These are phyloP conservation scores for Kluyveromyces nonfermentans DNA, from an alignment of 805 yeast genomes.

Conservation along the genomic window DNA sequence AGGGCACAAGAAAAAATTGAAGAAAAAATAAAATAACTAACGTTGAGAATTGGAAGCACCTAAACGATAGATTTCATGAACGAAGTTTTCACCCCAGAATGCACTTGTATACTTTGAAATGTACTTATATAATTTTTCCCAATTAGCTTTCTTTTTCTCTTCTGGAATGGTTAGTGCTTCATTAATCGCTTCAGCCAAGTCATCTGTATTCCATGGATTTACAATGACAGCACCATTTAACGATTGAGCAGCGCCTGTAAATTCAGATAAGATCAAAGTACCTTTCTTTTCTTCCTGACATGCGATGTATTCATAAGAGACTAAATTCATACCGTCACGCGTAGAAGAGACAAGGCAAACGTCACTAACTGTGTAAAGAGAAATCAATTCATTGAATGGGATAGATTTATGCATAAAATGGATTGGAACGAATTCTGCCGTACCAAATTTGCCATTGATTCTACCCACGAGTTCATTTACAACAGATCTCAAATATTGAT, in stretches of 20 bases:
- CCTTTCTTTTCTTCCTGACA: conserved; percentile 87
- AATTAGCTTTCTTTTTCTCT: conserved; percentile 72
- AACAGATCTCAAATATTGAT: conserved; percentile 83
- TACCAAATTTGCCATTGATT: conserved; percentile 92
- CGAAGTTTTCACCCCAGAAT: conserved; percentile 96
- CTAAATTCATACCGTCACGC: conserved; percentile 97
- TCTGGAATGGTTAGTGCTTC: conserved; percentile 80
- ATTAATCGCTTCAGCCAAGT: conserved; percentile 72
- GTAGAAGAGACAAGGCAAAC: conserved; percentile 91
- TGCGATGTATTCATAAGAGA: conserved; percentile 92
- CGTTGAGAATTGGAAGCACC: conserved; percentile 8
- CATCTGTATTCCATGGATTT: conserved; percentile 98
- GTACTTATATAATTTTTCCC: conserved; percentile 74
- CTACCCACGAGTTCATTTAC: conserved; percentile 96
- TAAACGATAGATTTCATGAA: conserved; percentile 60
- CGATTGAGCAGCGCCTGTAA: conserved; percentile 99
- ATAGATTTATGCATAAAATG: conserved; percentile 92
- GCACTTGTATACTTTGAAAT: conserved; percentile 90
- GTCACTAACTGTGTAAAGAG: conserved; percentile 77
- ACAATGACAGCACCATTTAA: conserved; percentile 88
- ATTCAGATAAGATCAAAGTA: conserved; percentile 79
- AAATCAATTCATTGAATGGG: conserved; percentile 83
- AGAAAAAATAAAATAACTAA: neutral
- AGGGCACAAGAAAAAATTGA: neutral
- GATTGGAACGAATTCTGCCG: conserved; percentile 94